Evolutionary conservation across 352 stramenopile genomes (phyloP), one percentile per base, ranked within the genome.

Genomic region (Globisporangium carolinianum): DNA sequence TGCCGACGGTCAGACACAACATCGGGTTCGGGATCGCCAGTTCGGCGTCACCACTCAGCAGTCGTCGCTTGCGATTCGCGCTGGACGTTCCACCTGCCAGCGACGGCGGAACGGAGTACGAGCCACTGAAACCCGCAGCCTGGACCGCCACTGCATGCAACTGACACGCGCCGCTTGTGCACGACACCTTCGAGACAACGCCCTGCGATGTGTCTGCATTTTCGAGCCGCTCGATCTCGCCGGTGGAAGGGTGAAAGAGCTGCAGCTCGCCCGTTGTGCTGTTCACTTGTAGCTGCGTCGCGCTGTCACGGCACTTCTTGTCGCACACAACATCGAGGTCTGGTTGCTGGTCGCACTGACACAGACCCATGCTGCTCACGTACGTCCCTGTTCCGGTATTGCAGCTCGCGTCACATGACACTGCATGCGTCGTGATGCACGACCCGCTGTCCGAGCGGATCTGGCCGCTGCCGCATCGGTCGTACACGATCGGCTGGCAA

Each of bases 401-500:
- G 46, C 84, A 93, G 10, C 75, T 79, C 35, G 73, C 78, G 0
- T 79, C 68, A 32, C 73, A 87, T 0, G 72, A 83, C 5, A 74
- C 66, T 1, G 67, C 62, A 0, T 59, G 73, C 18, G 72, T 63
- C 9, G 72, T 66, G 1, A 88, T 68, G 48, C 91, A 98, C 0
- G 55, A 64, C 0, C 91, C 91, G 39, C 67, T 63, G 35, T 91
- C 79, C 10, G 79, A 82, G 8, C 91, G 88, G 7, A 94, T 72
- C 66, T 97, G 72, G 49, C 57, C 75, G 6, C 68, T 72, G 0
- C 75, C 62, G 51, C 91, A 98, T 6, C 87, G 83, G 39, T 89
- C 69, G 55, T 96, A 97, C 12, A 97, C 90, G 32, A 96, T 91
- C 0, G 90, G 91, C 57, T 98, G 91, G 57, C 91, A 98, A 58